Conservation (phyloP, 495 filamentous ascomycete species). For the Aspergillus haitiensis region DNA sequence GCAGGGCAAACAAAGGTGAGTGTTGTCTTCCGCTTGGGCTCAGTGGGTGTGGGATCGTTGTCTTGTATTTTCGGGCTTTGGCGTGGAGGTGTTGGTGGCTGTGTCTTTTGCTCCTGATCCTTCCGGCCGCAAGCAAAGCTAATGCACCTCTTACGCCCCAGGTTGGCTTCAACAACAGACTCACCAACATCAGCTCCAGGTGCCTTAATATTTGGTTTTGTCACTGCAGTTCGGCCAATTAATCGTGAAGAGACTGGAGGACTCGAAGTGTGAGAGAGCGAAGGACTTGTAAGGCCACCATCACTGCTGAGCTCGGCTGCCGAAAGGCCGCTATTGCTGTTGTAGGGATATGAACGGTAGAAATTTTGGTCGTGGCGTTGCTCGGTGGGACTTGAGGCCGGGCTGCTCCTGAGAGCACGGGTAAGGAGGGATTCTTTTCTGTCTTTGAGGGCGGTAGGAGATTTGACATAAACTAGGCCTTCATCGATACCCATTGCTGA, state of each 20-base stretch:
- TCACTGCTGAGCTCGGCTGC: slow-evolving; percentile 89
- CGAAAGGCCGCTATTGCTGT: slow-evolving; percentile 74
- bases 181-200: slow-evolving; percentile 35
- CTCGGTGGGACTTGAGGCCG: slow-evolving; percentile 50
- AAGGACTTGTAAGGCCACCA: slow-evolving; percentile 85
- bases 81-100: slow-evolving; percentile 25
- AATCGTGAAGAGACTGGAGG: slow-evolving; percentile 63
- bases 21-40: slow-evolving; percentile 53
- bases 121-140: slow-evolving; percentile 79
- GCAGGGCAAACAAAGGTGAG: slow-evolving; percentile 64
- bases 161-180: slow-evolving; percentile 52
- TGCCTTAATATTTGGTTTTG: slow-evolving; percentile 30
- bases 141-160: slow-evolving; percentile 82
- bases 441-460: slow-evolving; percentile 41
- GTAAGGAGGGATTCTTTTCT: slow-evolving; percentile 77
- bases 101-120: slow-evolving; percentile 28
- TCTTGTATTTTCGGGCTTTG: slow-evolving; percentile 12
- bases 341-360: slow-evolving; percentile 69
- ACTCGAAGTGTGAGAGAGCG: slow-evolving; percentile 84
- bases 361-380: slow-evolving; percentile 39
- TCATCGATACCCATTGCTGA: slow-evolving; percentile 33
- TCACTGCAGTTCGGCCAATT: slow-evolving; percentile 27
- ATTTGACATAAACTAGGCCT: slow-evolving; percentile 40
- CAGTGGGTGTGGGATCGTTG: slow-evolving; percentile 25
- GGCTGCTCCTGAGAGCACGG: slow-evolving; percentile 67